A percentile compares a stretch with the other conserved stretches of the same genome.
Conservation (phyloP, 2,329 filamentous ascomycete species). For the Didymella lethalis region DNA sequence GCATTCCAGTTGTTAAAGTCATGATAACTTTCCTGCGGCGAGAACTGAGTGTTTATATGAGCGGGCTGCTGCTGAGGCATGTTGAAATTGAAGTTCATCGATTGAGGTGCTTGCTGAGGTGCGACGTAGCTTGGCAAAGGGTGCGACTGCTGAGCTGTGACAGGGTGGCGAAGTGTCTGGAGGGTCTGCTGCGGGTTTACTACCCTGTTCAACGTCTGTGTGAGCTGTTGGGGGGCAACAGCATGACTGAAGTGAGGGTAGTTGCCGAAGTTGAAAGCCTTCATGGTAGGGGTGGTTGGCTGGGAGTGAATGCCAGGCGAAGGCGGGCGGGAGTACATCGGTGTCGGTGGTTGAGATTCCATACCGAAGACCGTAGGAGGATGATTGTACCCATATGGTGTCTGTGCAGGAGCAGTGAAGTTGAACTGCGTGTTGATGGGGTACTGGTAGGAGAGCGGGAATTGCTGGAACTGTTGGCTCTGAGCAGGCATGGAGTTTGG, state of each 20-base stretch:
- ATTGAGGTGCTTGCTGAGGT: constrained; percentile 16
- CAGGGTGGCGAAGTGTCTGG: constrained; percentile 21
- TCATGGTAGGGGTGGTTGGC: constrained; percentile 38
- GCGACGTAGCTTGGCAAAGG: constrained; percentile 17
- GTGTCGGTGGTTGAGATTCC: constrained; percentile 25
- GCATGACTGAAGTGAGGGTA: constrained; percentile 20
- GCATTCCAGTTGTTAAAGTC: constrained; percentile 18
- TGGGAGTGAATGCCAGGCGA: constrained; percentile 35
- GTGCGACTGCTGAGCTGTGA: constrained; percentile 20
- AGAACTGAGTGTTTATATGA: constrained; percentile 19
- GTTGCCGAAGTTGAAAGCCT: constrained; percentile 23
- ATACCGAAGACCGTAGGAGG: constrained; percentile 32
- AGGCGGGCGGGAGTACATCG: constrained; percentile 19
- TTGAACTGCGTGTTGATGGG: constrained; percentile 23
- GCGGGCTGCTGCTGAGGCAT: constrained; percentile 16
- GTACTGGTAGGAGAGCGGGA: constrained; percentile 16
- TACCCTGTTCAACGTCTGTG: constrained; percentile 21
- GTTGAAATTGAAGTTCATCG: constrained; percentile 17
- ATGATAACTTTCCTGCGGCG: constrained; percentile 15
- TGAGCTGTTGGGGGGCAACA: constrained; percentile 23
- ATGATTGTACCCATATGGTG: constrained; percentile 31
- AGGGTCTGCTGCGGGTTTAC: constrained; percentile 21
- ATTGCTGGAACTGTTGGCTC: constrained; percentile 18
- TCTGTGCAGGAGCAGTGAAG: constrained; percentile 15
- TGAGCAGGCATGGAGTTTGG: constrained; percentile 28